These are phyloP conservation scores for Colletotrichum sp. DNA, from an alignment of 2,329 filamentous ascomycete genomes.

Conservation along the genomic window DNA sequence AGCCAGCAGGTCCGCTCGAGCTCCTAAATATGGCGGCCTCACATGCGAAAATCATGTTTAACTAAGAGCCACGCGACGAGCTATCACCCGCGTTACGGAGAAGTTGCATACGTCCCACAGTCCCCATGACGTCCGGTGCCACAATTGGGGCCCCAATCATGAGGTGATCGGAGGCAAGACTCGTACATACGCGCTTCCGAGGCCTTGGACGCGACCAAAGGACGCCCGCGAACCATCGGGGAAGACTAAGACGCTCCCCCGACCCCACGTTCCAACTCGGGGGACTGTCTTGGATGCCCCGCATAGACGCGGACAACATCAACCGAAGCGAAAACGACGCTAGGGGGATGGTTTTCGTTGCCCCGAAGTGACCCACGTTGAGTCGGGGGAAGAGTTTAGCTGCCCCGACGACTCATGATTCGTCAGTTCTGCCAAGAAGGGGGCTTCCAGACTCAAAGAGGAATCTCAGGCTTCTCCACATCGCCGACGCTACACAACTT, in stretches of 20 bases:
- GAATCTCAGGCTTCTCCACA: not conserved
- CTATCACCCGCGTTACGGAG: not conserved
- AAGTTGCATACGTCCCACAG: not conserved
- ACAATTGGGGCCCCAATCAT: not conserved
- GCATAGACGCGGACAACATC: not conserved
- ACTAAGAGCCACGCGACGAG: not conserved
- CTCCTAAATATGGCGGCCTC: conserved; percentile 1
- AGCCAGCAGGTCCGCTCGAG: not conserved
- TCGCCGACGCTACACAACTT: conserved; percentile 1
- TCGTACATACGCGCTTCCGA: not conserved
- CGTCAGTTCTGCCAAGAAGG: not conserved
- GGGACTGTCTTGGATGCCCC: not conserved
- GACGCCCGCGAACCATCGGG: not conserved
- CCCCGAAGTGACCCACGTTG: conserved; percentile 1
- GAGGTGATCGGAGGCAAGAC: not conserved
- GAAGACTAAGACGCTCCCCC: not conserved
- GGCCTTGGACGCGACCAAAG: not conserved
- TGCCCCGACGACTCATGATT: conserved; percentile 27
- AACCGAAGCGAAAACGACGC: conserved; percentile 25
- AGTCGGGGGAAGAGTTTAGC: conserved; percentile 23
- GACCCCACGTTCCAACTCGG: not conserved
- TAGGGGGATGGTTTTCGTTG: conserved; percentile 20
- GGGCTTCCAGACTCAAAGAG: not conserved
- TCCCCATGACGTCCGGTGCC: not conserved
- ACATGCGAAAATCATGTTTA: not conserved